Percentiles rank a stretch among this genome's conserved stretches.
These are phyloP conservation scores for Suillus luteus DNA, from an alignment of 768 basidiomycete species.

Conservation along the genomic window DNA sequence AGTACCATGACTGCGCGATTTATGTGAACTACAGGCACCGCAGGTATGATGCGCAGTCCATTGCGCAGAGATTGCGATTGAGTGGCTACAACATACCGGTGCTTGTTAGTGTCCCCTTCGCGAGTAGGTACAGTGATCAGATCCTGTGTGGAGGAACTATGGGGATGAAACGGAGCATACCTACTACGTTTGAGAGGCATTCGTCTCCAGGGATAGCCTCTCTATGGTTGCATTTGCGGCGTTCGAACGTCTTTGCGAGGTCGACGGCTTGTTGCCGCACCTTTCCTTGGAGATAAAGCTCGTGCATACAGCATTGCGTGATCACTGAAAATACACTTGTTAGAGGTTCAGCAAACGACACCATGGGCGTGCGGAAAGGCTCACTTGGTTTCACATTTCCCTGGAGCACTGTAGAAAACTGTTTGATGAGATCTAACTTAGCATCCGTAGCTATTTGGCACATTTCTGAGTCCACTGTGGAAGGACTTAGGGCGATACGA, in stretches of 20 bases:
- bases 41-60: constrained; percentile 73
- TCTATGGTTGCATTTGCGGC: constrained; percentile 92
- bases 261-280: constrained; percentile 76
- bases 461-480: constrained; percentile 76
- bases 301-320: constrained; percentile 96
- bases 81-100: constrained; percentile 88
- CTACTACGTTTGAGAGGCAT: constrained; percentile 80
- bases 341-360: constrained; percentile 23
- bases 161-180: constrained; percentile 38
- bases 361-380: constrained; percentile 30
- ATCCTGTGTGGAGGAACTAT: constrained; percentile 4
- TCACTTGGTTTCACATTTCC: constrained; percentile 90
- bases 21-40: constrained; percentile 87
- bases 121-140: constrained; percentile 7
- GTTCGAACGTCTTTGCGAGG: constrained; percentile 90
- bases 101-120: constrained; percentile 80
- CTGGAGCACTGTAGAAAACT: constrained; percentile 76
- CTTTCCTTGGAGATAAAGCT: constrained; percentile 84
- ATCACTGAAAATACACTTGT: constrained; percentile 81
- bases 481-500: constrained; percentile 31
- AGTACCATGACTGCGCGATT: constrained; percentile 92
- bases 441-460: constrained; percentile 66
- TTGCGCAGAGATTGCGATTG: constrained; percentile 76
- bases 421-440: constrained; percentile 76
- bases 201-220: constrained; percentile 85